Evolutionary conservation across 1,139 yeast genomes (phyloP).

Genomic region (Suhomyces maxii): DNA sequence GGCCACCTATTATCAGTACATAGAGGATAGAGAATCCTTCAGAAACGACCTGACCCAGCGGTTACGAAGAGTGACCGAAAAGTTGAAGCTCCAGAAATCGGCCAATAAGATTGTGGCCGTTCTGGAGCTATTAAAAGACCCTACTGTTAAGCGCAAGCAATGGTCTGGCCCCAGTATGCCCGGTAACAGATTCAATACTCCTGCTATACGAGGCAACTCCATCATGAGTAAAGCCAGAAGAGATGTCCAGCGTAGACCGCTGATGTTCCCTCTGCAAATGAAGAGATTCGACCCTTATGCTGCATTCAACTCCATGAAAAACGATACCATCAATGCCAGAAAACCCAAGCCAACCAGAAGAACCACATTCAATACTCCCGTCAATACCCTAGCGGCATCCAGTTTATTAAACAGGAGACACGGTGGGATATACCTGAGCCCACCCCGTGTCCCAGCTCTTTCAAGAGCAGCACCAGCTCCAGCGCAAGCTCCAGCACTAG

Average conservation of each 20-base stretch:
- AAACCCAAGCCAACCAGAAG: slow-evolving; percentile 1
- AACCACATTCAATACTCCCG: neutral
- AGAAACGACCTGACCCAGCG: slow-evolving; percentile 52
- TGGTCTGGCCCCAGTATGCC: slow-evolving; percentile 6
- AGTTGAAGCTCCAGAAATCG: slow-evolving; percentile 43
- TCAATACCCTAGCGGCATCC: neutral
- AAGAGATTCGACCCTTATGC: slow-evolving; percentile 27
- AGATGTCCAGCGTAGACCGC: slow-evolving; percentile 33
- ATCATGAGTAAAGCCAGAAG: slow-evolving; percentile 38
- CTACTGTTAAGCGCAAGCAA: slow-evolving; percentile 31
- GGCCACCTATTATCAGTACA: slow-evolving; percentile 43
- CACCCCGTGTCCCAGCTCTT: neutral
- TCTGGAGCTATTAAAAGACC: slow-evolving; percentile 39
- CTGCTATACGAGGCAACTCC: slow-evolving; percentile 19
- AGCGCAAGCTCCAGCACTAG: too few relatives aligned
- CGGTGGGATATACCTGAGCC: neutral
- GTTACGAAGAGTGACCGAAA: slow-evolving; percentile 45
- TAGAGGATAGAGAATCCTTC: slow-evolving; percentile 45
- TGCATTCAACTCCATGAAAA: slow-evolving; percentile 18
- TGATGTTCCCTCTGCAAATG: slow-evolving; percentile 30
- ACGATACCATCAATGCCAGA: slow-evolving; percentile 6
- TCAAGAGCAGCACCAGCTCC: too few relatives aligned
- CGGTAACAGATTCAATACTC: slow-evolving; percentile 6
- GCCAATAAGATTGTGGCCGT: slow-evolving; percentile 48
- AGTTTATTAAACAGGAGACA: neutral